Evolutionary conservation across 768 basidiomycete genomes (phyloP).

Genomic region (Tylopilus cervinicoccineus): DNA sequence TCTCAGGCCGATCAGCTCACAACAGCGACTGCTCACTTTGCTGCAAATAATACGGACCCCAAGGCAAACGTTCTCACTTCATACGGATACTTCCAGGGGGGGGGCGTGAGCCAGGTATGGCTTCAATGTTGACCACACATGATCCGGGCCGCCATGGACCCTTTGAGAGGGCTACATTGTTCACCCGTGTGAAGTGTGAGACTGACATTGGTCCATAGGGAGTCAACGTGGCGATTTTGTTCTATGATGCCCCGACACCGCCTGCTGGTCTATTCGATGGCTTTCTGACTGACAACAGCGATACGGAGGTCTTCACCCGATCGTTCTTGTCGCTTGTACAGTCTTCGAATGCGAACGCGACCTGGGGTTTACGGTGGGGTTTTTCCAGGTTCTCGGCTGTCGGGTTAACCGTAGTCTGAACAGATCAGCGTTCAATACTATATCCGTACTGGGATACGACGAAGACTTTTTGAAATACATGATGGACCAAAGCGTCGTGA

Average conservation of each 20-base stretch:
- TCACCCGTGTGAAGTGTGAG: background rate
- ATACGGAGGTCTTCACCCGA: slow-evolving; percentile 15
- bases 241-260: slow-evolving; percentile 49
- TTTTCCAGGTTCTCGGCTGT: background rate
- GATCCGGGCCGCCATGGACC: background rate
- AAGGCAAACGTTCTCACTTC: slow-evolving; percentile 40
- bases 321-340: slow-evolving; percentile 25
- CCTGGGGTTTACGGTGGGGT: slow-evolving; percentile 23
- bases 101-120: slow-evolving; percentile 32
- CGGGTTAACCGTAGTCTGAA: background rate
- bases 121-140: slow-evolving; percentile 1
- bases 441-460: slow-evolving; percentile 23
- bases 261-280: slow-evolving; percentile 25
- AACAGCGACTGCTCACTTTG: slow-evolving; percentile 23
- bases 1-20: slow-evolving; percentile 18
- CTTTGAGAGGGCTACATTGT: background rate
- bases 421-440: slow-evolving; percentile 22
- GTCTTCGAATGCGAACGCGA: slow-evolving; percentile 15
- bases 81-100: slow-evolving; percentile 31
- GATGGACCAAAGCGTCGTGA: slow-evolving; percentile 15
- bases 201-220: slow-evolving; percentile 8
- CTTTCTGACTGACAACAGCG: slow-evolving; percentile 24
- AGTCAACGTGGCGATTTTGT: slow-evolving; percentile 36
- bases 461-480: slow-evolving; percentile 18
- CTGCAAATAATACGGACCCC: slow-evolving; percentile 19